Evolutionary conservation across 1,284 basidiomycete species (phyloP).

Genomic region (Irpex sp.): DNA sequence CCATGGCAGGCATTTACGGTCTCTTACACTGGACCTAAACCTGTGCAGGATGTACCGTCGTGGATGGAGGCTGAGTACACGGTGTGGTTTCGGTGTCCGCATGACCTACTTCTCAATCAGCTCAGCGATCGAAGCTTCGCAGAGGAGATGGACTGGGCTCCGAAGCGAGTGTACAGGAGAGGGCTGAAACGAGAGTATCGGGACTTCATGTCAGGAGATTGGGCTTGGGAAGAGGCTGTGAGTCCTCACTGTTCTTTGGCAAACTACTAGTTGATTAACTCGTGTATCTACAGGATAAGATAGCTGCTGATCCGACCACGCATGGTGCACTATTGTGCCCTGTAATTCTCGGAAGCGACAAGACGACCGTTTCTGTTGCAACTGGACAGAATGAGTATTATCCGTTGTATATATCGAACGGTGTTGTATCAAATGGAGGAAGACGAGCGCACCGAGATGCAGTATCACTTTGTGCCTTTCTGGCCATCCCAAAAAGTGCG

Average conservation of each 20-base stretch:
- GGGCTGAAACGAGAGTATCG: background rate
- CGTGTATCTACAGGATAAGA: background rate
- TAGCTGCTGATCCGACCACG: background rate
- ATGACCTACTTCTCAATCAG: background rate
- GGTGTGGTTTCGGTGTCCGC: conserved; percentile 12
- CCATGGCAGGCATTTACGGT: conserved; percentile 12
- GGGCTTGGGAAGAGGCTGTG: background rate
- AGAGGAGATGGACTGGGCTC: background rate
- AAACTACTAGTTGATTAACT: too few relatives aligned
- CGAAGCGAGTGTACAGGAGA: background rate
- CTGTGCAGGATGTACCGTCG: background rate
- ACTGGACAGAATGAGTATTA: background rate
- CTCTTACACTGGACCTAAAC: conserved; percentile 2
- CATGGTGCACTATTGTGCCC: background rate
- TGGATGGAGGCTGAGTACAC: conserved; percentile 17
- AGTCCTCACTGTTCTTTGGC: background rate
- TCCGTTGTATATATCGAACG: background rate
- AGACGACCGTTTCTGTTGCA: background rate
- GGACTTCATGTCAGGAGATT: background rate
- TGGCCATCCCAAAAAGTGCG: background rate
- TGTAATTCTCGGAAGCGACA: background rate
- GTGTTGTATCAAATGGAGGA: background rate
- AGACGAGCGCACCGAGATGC: background rate
- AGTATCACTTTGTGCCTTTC: background rate
- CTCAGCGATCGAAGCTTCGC: background rate